Evolutionary conservation across 2,329 filamentous ascomycete genomes (phyloP).

Genomic region (Diaporthe amygdali): DNA sequence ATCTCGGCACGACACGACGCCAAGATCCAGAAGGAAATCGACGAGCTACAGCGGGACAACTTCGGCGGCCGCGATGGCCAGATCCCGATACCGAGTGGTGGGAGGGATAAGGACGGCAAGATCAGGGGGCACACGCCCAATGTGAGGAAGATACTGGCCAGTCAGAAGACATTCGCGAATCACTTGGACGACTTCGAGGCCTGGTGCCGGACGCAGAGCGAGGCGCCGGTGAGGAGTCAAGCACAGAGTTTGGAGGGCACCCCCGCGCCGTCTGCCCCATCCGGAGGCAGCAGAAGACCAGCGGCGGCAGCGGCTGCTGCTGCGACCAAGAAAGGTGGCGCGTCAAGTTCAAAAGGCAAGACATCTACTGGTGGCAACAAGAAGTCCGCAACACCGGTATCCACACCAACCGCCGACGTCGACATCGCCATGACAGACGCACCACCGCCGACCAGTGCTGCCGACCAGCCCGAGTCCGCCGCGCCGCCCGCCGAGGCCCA

Average conservation of each 20-base stretch:
- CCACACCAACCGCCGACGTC: conserved; percentile 21
- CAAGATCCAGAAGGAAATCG: conserved; percentile 80
- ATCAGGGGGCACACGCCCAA: conserved; percentile 60
- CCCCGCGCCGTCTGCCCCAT: conserved; percentile 11
- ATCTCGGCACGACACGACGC: conserved; percentile 82
- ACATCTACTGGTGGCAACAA: conserved; percentile 5
- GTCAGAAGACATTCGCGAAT: conserved; percentile 83
- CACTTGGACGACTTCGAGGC: conserved; percentile 82
- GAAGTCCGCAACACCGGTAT: conserved; percentile 14
- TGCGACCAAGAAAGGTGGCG: conserved; percentile 20
- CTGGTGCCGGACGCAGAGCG: conserved; percentile 42
- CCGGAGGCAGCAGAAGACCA: conserved; percentile 2
- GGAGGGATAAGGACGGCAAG: conserved; percentile 46
- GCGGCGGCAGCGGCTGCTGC: not conserved
- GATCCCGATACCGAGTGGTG: conserved; percentile 71
- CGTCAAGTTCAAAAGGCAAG: conserved; percentile 16
- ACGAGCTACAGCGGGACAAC: conserved; percentile 82
- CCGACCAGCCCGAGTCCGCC: conserved; percentile 28
- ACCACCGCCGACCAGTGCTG: conserved; percentile 7
- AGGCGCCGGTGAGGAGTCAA: conserved; percentile 36
- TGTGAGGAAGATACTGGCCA: conserved; percentile 78
- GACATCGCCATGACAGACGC: conserved; percentile 50
- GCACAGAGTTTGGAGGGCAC: conserved; percentile 31
- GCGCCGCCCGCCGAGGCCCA: conserved; percentile 33
- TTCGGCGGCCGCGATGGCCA: conserved; percentile 63